Percentiles rank a stretch among this genome's conserved stretches.
These are phyloP conservation scores for Talaromyces sp. DNA, from an alignment of 2,329 filamentous ascomycete genomes.

Conservation along the genomic window DNA sequence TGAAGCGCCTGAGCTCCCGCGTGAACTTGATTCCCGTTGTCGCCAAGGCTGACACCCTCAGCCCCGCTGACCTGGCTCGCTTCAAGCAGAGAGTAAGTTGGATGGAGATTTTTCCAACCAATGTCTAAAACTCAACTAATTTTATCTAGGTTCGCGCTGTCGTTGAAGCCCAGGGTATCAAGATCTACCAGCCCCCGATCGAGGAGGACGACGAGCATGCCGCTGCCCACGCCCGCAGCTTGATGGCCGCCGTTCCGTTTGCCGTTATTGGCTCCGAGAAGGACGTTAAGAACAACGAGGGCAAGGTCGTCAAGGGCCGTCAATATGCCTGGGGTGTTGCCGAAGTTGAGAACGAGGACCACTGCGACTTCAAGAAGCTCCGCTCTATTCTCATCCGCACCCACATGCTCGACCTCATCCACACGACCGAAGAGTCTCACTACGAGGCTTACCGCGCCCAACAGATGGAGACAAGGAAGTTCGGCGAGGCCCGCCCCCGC, in stretches of 20 bases:
- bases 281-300: slow-evolving; percentile 94
- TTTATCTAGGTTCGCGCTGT: slow-evolving; percentile 73
- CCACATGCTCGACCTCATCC: slow-evolving; percentile 99
- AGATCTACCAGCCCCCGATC: slow-evolving; percentile 96
- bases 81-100: slow-evolving; percentile 84
- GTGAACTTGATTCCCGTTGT: slow-evolving; percentile 98
- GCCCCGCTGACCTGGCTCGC: slow-evolving; percentile 80
- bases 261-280: slow-evolving; percentile 99
- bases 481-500: slow-evolving; percentile 91
- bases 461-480: slow-evolving; percentile 99
- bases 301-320: slow-evolving; percentile 95
- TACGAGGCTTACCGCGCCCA: slow-evolving; percentile 98
- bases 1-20: slow-evolving; percentile 97
- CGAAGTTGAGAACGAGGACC: slow-evolving; percentile 99
- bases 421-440: slow-evolving; percentile 98
- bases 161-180: slow-evolving; percentile 97
- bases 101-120: neutral
- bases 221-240: slow-evolving; percentile 85
- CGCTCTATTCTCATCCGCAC: slow-evolving; percentile 97
- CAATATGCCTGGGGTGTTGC: slow-evolving; percentile 99
- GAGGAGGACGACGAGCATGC: slow-evolving; percentile 98
- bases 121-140: slow-evolving; percentile 20
- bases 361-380: slow-evolving; percentile 99
- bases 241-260: slow-evolving; percentile 97
- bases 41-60: slow-evolving; percentile 97